These are phyloP conservation scores for Euphorbia pulcherrima DNA, from an alignment of 345 rosid genomes.

Conservation along the genomic window DNA sequence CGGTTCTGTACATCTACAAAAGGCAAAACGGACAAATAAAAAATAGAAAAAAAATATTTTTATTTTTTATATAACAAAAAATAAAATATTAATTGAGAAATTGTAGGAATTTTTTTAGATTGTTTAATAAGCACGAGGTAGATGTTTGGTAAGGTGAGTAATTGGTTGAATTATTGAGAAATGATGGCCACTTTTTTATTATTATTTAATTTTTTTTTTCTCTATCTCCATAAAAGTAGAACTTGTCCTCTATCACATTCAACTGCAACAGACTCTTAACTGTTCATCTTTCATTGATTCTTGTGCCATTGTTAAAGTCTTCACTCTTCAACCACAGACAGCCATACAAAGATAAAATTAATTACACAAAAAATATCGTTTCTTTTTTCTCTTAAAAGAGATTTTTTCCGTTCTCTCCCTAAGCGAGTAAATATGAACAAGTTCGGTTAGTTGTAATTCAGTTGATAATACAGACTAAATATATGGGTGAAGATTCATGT, in stretches of 20 bases:
- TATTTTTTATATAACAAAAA: too few relatives aligned
- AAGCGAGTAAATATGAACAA: neutral
- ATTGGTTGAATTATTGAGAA: constrained; percentile 60
- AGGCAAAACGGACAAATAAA: constrained; percentile 20
- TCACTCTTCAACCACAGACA: neutral
- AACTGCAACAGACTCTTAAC: constrained; percentile 16
- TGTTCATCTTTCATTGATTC: constrained; percentile 41
- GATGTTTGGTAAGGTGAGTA: constrained; percentile 55
- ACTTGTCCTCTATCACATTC: constrained; percentile 29
- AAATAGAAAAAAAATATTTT: constrained; percentile 12
- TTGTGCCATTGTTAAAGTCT: constrained; percentile 30
- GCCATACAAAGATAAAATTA: too few relatives aligned
- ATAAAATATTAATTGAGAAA: too few relatives aligned
- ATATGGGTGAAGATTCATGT: too few relatives aligned
- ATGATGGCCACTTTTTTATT: constrained; percentile 59
- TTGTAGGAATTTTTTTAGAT: constrained; percentile 20
- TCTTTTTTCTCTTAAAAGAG: neutral
- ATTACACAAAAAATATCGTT: neutral
- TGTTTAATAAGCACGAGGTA: constrained; percentile 44
- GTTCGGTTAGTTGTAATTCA: too few relatives aligned
- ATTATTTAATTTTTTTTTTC: too few relatives aligned
- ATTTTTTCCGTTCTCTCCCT: too few relatives aligned
- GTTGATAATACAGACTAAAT: too few relatives aligned
- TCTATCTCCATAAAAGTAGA: constrained; percentile 28
- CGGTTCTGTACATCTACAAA: constrained; percentile 59